Evolutionary conservation across 2,329 filamentous ascomycete genomes (phyloP), one percentile per base, ranked within the genome.

Genomic region (Hymenoscyphus scutula): DNA sequence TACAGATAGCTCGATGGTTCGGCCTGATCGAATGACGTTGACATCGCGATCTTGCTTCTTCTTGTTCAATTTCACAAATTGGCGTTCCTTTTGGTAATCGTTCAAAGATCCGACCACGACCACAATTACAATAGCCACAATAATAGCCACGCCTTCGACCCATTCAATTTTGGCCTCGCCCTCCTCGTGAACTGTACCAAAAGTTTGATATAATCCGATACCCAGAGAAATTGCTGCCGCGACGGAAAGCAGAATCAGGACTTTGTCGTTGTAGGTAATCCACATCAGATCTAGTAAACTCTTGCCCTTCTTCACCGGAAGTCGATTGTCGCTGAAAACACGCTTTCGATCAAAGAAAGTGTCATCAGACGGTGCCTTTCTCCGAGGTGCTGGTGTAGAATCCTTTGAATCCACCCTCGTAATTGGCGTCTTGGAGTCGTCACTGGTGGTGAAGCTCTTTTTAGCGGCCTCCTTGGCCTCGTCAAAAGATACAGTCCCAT

Each of bases 181-280:
- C 10, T 80, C 74, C 5, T 79, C 74, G 55, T 81, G 78, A n/a
- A 77, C 71, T 2, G 82, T 80, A 17, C 83, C 85, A 58, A 89
- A 81, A 1, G 88, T 87, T 71, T 92, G 87, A 69, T 91, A 92
- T 1, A 92, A 83, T 54, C 90, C 90, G 48, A 93, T 83, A 0
- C 85, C 87, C 29, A 93, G 79, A 1, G 90, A 92, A 38, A 93
- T 85, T n/a, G 84, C 79, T 1, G 89, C 90, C 7, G 89, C 89
- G 23, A 87, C 80, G 0, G 88, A 89, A 63, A 92, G 79, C 4
- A 92, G 77, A 60, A 92, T 89, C 59, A 92, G 78, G 11, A 93
- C 86, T 70, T 92, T 93, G 76, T 93, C 90, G 72, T 92, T 92
- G 76, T 91, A 91, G 1, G 89, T 89, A 70, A 91, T 89, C 90